These are phyloP conservation scores for Geotrichum carabidarum DNA, from an alignment of 1,139 yeast genomes.

Conservation along the genomic window DNA sequence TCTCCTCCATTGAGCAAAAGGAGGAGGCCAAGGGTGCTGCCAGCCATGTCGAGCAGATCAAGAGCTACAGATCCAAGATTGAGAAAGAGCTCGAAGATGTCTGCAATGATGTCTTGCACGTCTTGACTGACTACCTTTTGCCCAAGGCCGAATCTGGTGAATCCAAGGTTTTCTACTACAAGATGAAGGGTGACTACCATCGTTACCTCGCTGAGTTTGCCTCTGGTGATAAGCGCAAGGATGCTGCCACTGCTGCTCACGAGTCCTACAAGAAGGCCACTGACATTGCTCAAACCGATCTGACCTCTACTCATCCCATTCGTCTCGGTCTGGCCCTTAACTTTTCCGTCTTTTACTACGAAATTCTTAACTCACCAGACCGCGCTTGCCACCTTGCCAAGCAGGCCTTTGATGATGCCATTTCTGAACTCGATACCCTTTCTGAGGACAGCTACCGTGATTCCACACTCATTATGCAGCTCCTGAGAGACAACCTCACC, in stretches of 20 bases:
- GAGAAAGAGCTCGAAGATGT: conserved; percentile 91
- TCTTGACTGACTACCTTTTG: conserved; percentile 82
- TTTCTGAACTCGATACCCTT: conserved; percentile 95
- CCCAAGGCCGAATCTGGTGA: conserved; percentile 97
- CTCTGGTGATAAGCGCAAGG: conserved; percentile 85
- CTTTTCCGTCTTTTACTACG: conserved; percentile 97
- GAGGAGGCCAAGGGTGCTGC: conserved; percentile 92
- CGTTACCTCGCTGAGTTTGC: conserved; percentile 98
- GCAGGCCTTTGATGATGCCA: conserved; percentile 99
- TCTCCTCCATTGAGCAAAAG: conserved; percentile 96
- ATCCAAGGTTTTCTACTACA: conserved; percentile 96
- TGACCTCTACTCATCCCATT: conserved; percentile 98
- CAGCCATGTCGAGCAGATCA: conserved; percentile 81
- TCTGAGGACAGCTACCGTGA: conserved; percentile 98
- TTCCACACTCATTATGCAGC: conserved; percentile 97
- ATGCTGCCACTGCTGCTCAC: conserved; percentile 88
- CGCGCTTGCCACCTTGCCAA: conserved; percentile 99
- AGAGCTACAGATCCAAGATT: conserved; percentile 92
- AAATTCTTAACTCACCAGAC: conserved; percentile 96
- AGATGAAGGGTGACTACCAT: conserved; percentile 99
- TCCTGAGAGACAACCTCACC: conserved; percentile 96
- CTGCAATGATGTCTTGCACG: conserved; percentile 88
- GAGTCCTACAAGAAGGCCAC: conserved; percentile 96
- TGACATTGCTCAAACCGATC: conserved; percentile 95
- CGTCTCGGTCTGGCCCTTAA: conserved; percentile 97